A percentile compares a stretch with the other conserved stretches of the same genome.
phyloP scores from a whole-genome alignment of 176 grass and related monocot species.

The Aegilops umbellulata region DNA sequence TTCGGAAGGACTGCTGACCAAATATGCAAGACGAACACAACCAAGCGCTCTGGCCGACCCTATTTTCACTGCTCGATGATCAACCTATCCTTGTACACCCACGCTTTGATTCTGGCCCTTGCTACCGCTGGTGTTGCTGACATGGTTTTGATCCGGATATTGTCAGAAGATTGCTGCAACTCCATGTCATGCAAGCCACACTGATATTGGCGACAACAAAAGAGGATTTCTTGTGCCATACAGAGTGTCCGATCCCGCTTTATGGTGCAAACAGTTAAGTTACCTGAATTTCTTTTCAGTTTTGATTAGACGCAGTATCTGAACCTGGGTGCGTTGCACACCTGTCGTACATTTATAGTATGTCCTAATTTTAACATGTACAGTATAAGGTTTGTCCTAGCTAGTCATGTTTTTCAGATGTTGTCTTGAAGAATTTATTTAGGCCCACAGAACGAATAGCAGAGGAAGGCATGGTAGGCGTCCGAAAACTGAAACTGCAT shows the following conservation, averaged over 20 bases:
- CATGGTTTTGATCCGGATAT: background rate
- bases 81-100: background rate
- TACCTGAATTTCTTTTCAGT: background rate
- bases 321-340: background rate
- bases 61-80: constrained; percentile 82
- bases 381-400: background rate
- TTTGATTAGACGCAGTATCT: background rate
- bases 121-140: background rate
- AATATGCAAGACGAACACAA: constrained; percentile 80
- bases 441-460: background rate
- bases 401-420: background rate
- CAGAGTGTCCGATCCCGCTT: background rate
- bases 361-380: background rate
- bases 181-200: background rate
- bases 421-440: too few species aligned
- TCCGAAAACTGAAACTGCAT: background rate
- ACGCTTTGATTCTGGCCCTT: background rate
- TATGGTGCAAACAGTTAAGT: background rate
- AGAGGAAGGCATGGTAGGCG: background rate
- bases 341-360: background rate
- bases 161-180: background rate
- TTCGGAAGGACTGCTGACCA: constrained; percentile 85
- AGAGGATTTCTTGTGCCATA: background rate
- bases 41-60: constrained; percentile 56
- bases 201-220: background rate